Evolutionary conservation across 1,284 basidiomycete genomes (phyloP), one percentile per base, ranked within the genome.

Genomic region (Bothia castanella): DNA sequence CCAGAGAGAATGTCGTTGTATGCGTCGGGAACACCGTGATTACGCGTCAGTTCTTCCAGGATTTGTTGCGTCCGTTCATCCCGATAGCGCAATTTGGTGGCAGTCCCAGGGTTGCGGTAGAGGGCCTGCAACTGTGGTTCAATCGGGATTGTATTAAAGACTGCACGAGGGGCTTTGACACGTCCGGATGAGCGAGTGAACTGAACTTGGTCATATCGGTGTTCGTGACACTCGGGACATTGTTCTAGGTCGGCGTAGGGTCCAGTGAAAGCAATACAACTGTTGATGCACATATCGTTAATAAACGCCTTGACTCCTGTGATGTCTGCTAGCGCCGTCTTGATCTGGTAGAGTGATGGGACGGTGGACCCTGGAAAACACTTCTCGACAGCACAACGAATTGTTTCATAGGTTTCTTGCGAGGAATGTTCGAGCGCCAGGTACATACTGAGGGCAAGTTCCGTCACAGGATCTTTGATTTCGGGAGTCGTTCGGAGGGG

Each of bases 241-340:
- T 27, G 14, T 0, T 57, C 42, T 1, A 57, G 11, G 2, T 49
- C 5, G 3, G 5, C 17, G 6, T 12, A 53, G 0, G 23, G 54
- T 3, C 50, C 39, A 0, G 45, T 57, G 3, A 45, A 53, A 1
- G 45, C 40, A 5, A 56, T 7, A 17, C 50, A 57, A 0, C 29
- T 53, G 7, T 57, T 48, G 4, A 42, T 47, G 10, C 45, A 57
- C 55, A 57, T 57, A 16, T 57, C 29, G 2, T 50, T 14, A 2
- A 45, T 19, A 3, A 56, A 10, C 0, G n/a, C 4, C 10, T 49
- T 19, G 1, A 57, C 5, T 1, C 50, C 40, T 8, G 47, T 50
- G 11, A 19, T 0, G 20, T 39, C 0, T 13, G n/a, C n/a, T n/a
- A n/a, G n/a, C n/a, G n/a, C n/a, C n/a, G n/a, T n/a, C n/a, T n/a